Evolutionary conservation across 345 rosid genomes (phyloP).

Genomic region (Euphorbia pulcherrima): DNA sequence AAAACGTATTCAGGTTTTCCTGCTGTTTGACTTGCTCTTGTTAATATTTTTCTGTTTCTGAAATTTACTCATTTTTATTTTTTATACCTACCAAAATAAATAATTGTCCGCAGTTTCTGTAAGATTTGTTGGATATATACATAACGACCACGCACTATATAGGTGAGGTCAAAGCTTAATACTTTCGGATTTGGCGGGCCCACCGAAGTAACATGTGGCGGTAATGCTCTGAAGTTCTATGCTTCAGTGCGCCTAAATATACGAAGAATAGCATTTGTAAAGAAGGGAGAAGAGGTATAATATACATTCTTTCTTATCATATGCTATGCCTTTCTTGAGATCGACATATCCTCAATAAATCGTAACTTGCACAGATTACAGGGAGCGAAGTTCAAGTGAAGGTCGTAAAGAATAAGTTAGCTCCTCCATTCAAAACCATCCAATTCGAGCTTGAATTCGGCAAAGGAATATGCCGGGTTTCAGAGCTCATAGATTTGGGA

Average conservation of each 20-base stretch:
- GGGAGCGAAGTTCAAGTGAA: slow-evolving; percentile 78
- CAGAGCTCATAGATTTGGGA: slow-evolving; percentile 71
- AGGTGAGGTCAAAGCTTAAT: slow-evolving; percentile 87
- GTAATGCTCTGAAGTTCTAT: slow-evolving; percentile 96
- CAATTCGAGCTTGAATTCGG: slow-evolving; percentile 93
- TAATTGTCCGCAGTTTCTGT: slow-evolving; percentile 1
- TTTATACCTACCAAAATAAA: too few species aligned
- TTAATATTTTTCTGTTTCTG: not conserved
- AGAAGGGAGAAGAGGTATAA: slow-evolving; percentile 94
- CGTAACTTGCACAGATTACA: slow-evolving; percentile 43
- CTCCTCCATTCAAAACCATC: slow-evolving; percentile 83
- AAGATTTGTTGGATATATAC: not conserved
- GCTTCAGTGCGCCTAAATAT: slow-evolving; percentile 89
- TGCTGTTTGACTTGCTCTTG: not conserved
- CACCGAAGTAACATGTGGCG: slow-evolving; percentile 93
- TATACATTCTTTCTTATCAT: slow-evolving; percentile 21
- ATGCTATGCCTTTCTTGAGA: not conserved
- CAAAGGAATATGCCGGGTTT: slow-evolving; percentile 72
- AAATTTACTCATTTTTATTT: slow-evolving; percentile 3
- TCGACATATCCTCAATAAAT: not conserved
- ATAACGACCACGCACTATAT: slow-evolving; percentile 9
- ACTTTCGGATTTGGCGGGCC: slow-evolving; percentile 97
- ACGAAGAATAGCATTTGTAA: slow-evolving; percentile 59
- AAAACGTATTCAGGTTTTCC: not conserved
- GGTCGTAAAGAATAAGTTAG: slow-evolving; percentile 91